phyloP scores from a whole-genome alignment of 1,284 basidiomycete genomes.

The Puccinia triticina region DNA sequence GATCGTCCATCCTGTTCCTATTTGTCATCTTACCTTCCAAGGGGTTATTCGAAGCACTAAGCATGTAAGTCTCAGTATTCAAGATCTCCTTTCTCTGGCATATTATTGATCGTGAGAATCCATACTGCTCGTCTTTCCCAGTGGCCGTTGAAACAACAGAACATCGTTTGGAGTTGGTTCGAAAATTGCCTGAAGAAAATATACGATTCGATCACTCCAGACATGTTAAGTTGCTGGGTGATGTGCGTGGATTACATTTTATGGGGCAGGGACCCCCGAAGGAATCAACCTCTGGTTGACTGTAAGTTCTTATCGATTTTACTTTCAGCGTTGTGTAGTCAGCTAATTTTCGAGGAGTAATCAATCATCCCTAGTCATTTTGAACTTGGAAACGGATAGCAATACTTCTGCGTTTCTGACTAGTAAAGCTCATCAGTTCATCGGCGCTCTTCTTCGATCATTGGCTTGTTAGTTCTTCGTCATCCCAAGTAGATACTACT shows the following conservation, averaged over 20 bases:
- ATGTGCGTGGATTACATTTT: conserved; percentile 60
- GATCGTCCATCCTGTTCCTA: background rate
- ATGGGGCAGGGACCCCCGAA: conserved; percentile 77
- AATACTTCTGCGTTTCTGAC: conserved; percentile 57
- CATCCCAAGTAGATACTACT: background rate
- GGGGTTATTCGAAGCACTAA: conserved; percentile 71
- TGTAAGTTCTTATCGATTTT: conserved; percentile 60
- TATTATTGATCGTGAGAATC: background rate
- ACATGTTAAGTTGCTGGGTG: conserved; percentile 62
- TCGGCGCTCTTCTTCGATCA: conserved; percentile 63
- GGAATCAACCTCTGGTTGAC: conserved; percentile 74
- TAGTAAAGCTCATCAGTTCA: conserved; percentile 55
- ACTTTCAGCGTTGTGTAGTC: conserved; percentile 46
- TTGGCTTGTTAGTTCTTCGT: conserved; percentile 24
- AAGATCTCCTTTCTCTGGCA: background rate
- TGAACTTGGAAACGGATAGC: conserved; percentile 43
- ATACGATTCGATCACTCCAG: conserved; percentile 66
- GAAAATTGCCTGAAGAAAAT: conserved; percentile 71
- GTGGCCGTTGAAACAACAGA: conserved; percentile 71
- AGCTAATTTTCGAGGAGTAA: background rate
- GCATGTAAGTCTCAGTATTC: conserved; percentile 63
- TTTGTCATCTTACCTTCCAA: conserved; percentile 44
- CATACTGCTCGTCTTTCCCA: background rate
- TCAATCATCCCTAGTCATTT: conserved; percentile 36
- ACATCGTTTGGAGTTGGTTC: conserved; percentile 80